Base-by-base conservation (phyloP, 768 basidiomycete genomes). In the Leccinum fibrillosum region DNA sequence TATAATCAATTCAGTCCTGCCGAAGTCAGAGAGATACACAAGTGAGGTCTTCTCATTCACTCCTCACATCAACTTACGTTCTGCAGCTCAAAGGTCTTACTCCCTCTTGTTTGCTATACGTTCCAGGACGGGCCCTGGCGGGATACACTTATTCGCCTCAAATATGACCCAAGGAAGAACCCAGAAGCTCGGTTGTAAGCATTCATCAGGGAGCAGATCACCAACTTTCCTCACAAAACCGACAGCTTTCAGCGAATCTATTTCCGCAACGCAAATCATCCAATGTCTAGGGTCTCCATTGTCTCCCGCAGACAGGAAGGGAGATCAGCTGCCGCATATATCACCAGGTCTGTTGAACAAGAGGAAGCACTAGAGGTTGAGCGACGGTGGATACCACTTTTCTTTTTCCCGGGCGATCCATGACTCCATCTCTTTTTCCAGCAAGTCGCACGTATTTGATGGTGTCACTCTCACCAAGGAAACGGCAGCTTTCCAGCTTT, bases 71-170 rank as follows among this genome's bases (percentile, higher is more conserved):
- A 26, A 48, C 66, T 59, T 42, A 67, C 48, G 5, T 51, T 39
- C 21, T 52, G 21, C 57, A 96, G 94, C 59, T 89, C 90, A 12
- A 96, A 95, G 69, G 74, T 85, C 6, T 78, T 94, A 15, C 80
- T 96, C 17, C 89, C 94, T 3, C 74, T 90, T 5, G 84, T 89
- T 4, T 88, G 86, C 55, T 99, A 95, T 67, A 88, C 90, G 9
- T 95, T 98, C 68, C 84, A 88, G 63, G 95, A 97, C 63, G 97
- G 97, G 0, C 94, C 95, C 3, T 98, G 90, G 88, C 81, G 93
- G 42, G 95, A 98, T 64, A 90, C 90, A 13, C 80, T 94, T 52
- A 81, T 98, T 35, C 84, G 85, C 48, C 88, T 94, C 57, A 86
- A 88, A 12, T 98, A 94, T 67, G 97, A 99, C 67, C 97, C 97